Conservation (phyloP, 106 monocot genomes). For the Gastrodia elata region DNA sequence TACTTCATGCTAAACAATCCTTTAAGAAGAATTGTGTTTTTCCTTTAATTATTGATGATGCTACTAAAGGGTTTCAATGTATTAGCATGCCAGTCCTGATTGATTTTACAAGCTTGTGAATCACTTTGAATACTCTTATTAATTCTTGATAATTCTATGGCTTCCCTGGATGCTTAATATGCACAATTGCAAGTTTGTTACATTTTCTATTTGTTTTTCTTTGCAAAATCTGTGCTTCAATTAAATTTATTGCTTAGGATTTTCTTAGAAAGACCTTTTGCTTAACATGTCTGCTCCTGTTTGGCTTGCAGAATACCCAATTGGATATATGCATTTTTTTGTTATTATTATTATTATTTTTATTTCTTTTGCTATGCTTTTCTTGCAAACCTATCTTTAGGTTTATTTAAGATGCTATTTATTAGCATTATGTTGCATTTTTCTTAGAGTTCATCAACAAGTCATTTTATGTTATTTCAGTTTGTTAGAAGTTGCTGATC, state of each 20-base stretch:
- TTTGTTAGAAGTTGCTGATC: not conserved
- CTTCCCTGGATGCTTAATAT: not conserved
- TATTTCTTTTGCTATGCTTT: not conserved
- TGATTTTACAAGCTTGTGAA: not conserved
- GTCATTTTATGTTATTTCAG: not conserved
- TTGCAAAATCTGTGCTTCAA: not conserved
- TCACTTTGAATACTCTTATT: not conserved
- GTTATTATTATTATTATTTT: not conserved
- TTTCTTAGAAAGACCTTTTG: not conserved
- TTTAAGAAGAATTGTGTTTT: not conserved
- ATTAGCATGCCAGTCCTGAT: not conserved
- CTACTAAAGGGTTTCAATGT: not conserved
- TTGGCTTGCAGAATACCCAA: not conserved
- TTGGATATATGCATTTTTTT: not conserved
- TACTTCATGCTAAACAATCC: no score
- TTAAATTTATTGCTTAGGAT: not conserved
- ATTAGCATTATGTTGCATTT: not conserved
- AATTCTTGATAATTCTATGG: not conserved
- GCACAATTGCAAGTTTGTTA: not conserved
- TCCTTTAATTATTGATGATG: not conserved
- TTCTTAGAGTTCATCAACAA: not conserved
- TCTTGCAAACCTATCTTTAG: not conserved
- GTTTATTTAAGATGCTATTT: not conserved
- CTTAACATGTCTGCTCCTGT: not conserved
- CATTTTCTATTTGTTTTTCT: not conserved